Base-by-base conservation (phyloP, 805 yeast genomes). In the Zygosaccharomyces bailii region DNA sequence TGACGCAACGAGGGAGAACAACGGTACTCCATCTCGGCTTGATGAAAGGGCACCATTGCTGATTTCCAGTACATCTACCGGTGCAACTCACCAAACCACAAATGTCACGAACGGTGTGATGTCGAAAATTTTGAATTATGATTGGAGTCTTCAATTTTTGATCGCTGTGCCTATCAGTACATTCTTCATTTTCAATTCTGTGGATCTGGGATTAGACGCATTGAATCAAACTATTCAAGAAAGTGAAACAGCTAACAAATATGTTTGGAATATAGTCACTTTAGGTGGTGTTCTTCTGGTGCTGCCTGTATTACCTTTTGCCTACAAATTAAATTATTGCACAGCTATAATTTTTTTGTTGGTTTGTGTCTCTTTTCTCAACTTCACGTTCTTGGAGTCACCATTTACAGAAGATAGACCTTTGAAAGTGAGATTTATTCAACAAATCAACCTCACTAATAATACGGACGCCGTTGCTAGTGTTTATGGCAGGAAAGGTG, bases 141-240 rank as follows among this genome's bases (percentile, higher is more conserved):
- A 84, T 55, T 89, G 96, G 96, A 72, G 82, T 11, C 51, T 86
- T 13, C 96, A 89, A 61, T 87, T 78, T 55, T 52, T 86, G 24
- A 49, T 81, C 1, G 60, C 83, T 13, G 86, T 84, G 10, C 96
- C 96, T 2, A 42, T 83, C 10, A 67, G 84, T 1, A 67, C 80
- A 2, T 56, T 82, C 27, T 57, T 81, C n/a, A 74, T 78, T 53
- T 74, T 76, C 44, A 64, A 73, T 29, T 82, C 84, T 4, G 48
- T 58, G 5, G 75, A 72, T 46, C 63, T 85, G 46, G 55, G 80
- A 1, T 58, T 86, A 25, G 81, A 80, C 46, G 93, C 86, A 0
- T 49, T 84, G 16, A 76, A 75, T 55, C 88, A 86, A 64, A 78
- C 90, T 0, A 73, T 79, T 16, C 88, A 83, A 56, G 96, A 88